Base-by-base conservation (phyloP, 495 filamentous ascomycete species). In the Filosporella fistucella region DNA sequence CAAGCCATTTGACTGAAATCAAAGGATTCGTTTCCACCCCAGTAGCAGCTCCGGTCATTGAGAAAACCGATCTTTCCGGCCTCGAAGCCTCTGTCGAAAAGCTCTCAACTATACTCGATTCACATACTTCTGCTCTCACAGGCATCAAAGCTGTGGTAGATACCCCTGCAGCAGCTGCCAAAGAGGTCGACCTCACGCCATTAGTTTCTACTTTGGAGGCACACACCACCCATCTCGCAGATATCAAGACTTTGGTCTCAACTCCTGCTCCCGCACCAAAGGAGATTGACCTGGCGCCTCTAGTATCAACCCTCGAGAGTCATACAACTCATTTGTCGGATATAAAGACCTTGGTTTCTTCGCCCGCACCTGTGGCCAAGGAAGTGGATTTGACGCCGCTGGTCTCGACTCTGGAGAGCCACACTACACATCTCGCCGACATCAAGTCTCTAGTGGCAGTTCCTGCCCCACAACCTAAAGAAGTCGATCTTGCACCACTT, bases 141-240 rank as follows among this genome's bases (percentile, higher is more conserved):
- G 54, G 50, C 8, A 54, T 57, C 28, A 57, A 57, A 38, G 17
- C 46, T 49, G 33, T 28, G 14, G 33, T 47, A 9, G 21, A 24
- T 6, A 47, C 29, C 13, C 40, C 49, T 24, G 30, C 10, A 10
- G 43, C 50, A 24, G 20, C 26, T 20, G 36, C 28, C 22, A 44
- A 53, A 18, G 42, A 47, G 43, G 37, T 53, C 38, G 50, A 53
- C 17, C 18, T 54, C 2, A 7, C 51, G 21, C 39, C 45, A 9
- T 16, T 54, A 21, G 18, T 40, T 18, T 21, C 37, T 2, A 32
- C 45, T 4, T 30, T 56, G 17, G 50, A 47, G 21, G n/a, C 50
- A 16, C 42, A 53, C 11, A 21, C 12, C 22, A 20, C 23, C 20
- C 38, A 36, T 35, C 29, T 49, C 4, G 16, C 36, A 0, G 50